Evolutionary conservation across 768 basidiomycete species (phyloP).

Genomic region (Grammothele lineata): DNA sequence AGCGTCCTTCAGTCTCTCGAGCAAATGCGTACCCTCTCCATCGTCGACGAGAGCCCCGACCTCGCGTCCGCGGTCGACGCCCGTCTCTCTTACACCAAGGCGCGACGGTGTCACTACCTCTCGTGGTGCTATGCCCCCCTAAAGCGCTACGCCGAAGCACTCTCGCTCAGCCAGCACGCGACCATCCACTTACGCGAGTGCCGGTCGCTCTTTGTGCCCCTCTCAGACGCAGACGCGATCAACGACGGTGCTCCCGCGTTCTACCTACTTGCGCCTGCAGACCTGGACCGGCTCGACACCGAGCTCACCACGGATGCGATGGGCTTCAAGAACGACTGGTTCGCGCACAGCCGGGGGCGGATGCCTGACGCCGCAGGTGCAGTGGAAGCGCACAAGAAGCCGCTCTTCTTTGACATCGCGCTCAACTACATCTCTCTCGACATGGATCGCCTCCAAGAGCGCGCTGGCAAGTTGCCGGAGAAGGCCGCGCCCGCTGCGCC

Average conservation of each 20-base stretch:
- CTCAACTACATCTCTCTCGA: constrained; percentile 89
- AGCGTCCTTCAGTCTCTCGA: constrained; percentile 79
- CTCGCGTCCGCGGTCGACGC: constrained; percentile 76
- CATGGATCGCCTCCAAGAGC: constrained; percentile 67
- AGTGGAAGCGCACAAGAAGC: constrained; percentile 66
- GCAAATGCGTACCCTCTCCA: constrained; percentile 77
- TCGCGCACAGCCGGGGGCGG: constrained; percentile 52
- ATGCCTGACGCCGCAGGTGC: constrained; percentile 31
- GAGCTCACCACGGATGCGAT: constrained; percentile 43
- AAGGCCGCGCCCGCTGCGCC: constrained; percentile 12
- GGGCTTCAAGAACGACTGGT: constrained; percentile 72
- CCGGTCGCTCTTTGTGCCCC: constrained; percentile 40
- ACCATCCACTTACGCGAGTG: constrained; percentile 74
- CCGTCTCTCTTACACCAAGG: constrained; percentile 68
- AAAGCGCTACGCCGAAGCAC: constrained; percentile 69
- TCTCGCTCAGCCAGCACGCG: constrained; percentile 68
- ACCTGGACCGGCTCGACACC: constrained; percentile 50
- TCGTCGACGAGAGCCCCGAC: constrained; percentile 87
- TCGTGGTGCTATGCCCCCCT: constrained; percentile 67
- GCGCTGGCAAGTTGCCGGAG: constrained; percentile 57
- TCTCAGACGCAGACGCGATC: constrained; percentile 38
- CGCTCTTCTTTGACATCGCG: constrained; percentile 90
- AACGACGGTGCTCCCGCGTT: constrained; percentile 39
- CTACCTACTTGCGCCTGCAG: constrained; percentile 46
- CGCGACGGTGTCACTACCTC: constrained; percentile 73